These are phyloP conservation scores for Asterionellopsis glacialis DNA, from an alignment of 108 stramenopile species.

Conservation along the genomic window DNA sequence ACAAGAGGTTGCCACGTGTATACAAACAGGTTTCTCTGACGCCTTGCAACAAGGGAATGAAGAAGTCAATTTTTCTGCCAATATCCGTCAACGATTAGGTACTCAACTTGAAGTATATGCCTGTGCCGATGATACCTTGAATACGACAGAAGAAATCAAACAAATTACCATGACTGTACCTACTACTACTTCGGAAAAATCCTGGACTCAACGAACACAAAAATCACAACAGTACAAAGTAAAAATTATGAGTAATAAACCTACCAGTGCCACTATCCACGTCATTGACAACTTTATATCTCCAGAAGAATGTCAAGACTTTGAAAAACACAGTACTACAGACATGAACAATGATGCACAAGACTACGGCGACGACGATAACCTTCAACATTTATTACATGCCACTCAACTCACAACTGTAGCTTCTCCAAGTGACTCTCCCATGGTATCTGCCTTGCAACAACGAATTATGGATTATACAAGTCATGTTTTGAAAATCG, in stretches of 20 bases:
- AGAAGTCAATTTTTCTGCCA: slow-evolving; percentile 5
- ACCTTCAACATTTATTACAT: too few relatives aligned
- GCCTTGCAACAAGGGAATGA: slow-evolving; percentile 1
- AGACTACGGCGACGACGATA: too few relatives aligned
- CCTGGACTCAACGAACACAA: neutral
- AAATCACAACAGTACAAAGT: neutral
- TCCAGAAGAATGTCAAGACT: slow-evolving; percentile 53
- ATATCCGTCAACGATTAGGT: neutral
- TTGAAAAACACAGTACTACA: too few relatives aligned
- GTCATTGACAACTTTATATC: slow-evolving; percentile 50
- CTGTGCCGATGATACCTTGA: slow-evolving; percentile 18
- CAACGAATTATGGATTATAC: too few relatives aligned
- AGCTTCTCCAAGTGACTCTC: too few relatives aligned
- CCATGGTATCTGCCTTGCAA: too few relatives aligned
- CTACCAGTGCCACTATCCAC: slow-evolving; percentile 42
- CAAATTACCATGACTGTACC: neutral
- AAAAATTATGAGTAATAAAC: slow-evolving; percentile 37
- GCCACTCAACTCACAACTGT: too few relatives aligned
- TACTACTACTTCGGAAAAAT: too few relatives aligned
- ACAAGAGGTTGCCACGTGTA: neutral
- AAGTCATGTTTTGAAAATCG: too few relatives aligned
- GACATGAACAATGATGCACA: too few relatives aligned
- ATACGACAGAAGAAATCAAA: slow-evolving; percentile 46
- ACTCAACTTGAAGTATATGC: slow-evolving; percentile 2
- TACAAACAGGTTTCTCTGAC: neutral